Evolutionary conservation across 306 rosid species (phyloP).

Genomic region (Luffa acutangula): DNA sequence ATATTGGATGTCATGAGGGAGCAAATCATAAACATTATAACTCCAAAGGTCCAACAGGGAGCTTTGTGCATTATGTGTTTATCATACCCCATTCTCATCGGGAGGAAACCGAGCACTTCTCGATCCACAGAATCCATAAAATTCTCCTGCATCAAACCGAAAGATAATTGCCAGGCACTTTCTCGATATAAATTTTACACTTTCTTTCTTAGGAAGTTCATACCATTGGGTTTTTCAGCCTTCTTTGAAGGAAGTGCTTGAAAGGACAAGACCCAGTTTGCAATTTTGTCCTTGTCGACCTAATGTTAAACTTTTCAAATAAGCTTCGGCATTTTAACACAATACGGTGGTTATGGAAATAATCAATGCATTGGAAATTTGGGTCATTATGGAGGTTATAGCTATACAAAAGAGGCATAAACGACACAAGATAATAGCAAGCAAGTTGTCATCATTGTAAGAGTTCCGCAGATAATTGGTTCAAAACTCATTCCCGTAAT

Average conservation of each 20-base stretch:
- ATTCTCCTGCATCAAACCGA: constrained; percentile 49
- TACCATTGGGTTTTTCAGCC: constrained; percentile 39
- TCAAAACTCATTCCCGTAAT: neutral
- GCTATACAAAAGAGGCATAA: neutral
- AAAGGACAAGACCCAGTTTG: constrained; percentile 76
- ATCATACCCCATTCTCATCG: constrained; percentile 50
- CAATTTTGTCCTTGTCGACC: constrained; percentile 57
- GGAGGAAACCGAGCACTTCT: constrained; percentile 59
- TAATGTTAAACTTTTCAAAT: neutral
- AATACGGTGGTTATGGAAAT: neutral
- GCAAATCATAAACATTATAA: neutral
- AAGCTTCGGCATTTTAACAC: neutral
- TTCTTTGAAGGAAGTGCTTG: constrained; percentile 42
- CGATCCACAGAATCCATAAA: constrained; percentile 82
- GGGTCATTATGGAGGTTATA: neutral
- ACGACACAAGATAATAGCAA: neutral
- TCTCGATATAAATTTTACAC: neutral
- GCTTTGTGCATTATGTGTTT: constrained; percentile 9
- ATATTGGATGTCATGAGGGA: neutral
- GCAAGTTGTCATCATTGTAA: neutral
- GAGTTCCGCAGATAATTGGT: neutral
- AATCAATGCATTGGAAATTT: neutral
- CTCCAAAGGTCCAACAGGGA: neutral
- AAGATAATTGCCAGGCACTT: neutral
- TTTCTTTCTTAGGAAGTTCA: neutral